Conservation (phyloP, 148 eudicot species). For the Rheum nobile region DNA sequence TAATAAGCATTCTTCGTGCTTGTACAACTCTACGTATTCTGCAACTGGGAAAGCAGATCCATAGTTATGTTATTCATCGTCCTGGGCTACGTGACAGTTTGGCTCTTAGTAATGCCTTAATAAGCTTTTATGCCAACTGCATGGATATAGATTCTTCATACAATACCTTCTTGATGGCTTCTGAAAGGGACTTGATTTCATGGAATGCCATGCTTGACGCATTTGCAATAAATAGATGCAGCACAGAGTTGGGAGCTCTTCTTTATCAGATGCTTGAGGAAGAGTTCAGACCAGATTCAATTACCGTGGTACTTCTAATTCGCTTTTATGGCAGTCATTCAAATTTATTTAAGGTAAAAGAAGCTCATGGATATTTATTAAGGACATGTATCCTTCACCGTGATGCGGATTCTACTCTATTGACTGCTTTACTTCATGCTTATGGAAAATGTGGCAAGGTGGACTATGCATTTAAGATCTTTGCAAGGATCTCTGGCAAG, state of each 20-base stretch:
- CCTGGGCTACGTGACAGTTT: slow-evolving; percentile 19
- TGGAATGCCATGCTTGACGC: slow-evolving; percentile 69
- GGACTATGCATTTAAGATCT: slow-evolving; percentile 42
- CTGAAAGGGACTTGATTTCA: slow-evolving; percentile 49
- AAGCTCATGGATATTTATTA: slow-evolving; percentile 49
- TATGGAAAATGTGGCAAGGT: slow-evolving; percentile 55
- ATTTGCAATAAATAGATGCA: slow-evolving; percentile 24
- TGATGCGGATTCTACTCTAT: slow-evolving; percentile 28
- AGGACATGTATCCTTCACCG: slow-evolving; percentile 23
- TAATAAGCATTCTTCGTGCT: slow-evolving; percentile 55
- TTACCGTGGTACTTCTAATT: slow-evolving; percentile 43
- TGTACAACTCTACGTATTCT: slow-evolving; percentile 33
- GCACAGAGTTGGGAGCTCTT: slow-evolving; percentile 19
- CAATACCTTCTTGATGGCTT: slow-evolving; percentile 25
- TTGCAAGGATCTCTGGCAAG: slow-evolving; percentile 23
- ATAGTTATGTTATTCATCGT: slow-evolving; percentile 41
- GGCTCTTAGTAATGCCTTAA: slow-evolving; percentile 15
- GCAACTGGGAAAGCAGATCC: slow-evolving; percentile 46
- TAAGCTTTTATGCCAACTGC: slow-evolving; percentile 52
- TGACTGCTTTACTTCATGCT: slow-evolving; percentile 50
- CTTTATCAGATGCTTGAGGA: slow-evolving; percentile 37
- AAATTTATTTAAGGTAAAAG: slow-evolving; percentile 39
- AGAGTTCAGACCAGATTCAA: slow-evolving; percentile 39
- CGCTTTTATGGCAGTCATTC: slow-evolving; percentile 35
- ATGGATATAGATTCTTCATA: slow-evolving; percentile 30